Percentiles rank a stretch among this genome's conserved stretches.
Conservation (phyloP, 1,284 basidiomycete species). For the Afroboletus lepidellus region DNA sequence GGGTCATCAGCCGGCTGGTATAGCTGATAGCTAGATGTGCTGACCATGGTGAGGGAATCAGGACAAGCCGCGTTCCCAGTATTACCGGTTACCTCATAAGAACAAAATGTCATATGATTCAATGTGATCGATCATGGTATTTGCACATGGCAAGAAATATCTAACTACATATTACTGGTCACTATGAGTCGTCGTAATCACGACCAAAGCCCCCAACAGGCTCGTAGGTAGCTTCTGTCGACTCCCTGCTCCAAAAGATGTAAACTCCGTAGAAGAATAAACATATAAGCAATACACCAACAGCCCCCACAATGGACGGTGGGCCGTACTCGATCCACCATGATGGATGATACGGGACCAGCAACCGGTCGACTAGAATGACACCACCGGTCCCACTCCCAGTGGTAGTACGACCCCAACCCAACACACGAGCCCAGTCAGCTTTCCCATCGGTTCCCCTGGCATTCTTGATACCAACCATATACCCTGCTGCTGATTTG, state of each 20-base stretch:
- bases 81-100: background rate
- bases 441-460: constrained; percentile 68
- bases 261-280: constrained; percentile 72
- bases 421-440: constrained; percentile 77
- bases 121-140: background rate
- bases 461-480: constrained; percentile 91
- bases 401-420: constrained; percentile 81
- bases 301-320: constrained; percentile 54
- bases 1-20: constrained; percentile 10
- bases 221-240: constrained; percentile 81
- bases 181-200: constrained; percentile 49
- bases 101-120: constrained; percentile 23
- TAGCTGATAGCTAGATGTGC: constrained; percentile 8
- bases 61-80: constrained; percentile 7
- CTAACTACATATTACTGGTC: constrained; percentile 14
- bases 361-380: constrained; percentile 80
- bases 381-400: constrained; percentile 78
- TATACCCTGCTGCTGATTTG: constrained; percentile 43
- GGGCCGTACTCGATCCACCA: constrained; percentile 75
- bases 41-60: constrained; percentile 27
- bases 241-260: constrained; percentile 65
- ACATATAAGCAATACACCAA: constrained; percentile 59
- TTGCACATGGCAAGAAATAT: constrained; percentile 10
- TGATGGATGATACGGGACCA: constrained; percentile 83
- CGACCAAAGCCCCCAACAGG: constrained; percentile 75